Evolutionary conservation across 345 rosid species (phyloP).

Genomic region (Corymbia maculata): DNA sequence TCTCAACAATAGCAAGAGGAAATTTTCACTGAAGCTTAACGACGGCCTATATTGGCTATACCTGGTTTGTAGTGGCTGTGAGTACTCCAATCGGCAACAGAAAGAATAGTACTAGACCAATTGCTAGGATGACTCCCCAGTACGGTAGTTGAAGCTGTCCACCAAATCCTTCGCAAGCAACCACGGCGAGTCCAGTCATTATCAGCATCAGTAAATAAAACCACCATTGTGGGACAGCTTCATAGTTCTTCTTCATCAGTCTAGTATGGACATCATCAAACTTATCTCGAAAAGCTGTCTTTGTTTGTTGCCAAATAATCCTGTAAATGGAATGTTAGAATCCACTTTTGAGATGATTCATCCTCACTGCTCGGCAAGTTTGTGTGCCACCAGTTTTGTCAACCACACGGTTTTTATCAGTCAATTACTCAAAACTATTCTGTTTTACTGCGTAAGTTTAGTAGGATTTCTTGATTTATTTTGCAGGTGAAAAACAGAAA

Average conservation of each 20-base stretch:
- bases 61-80: slow-evolving; percentile 46
- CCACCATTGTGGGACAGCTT: slow-evolving; percentile 44
- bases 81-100: slow-evolving; percentile 37
- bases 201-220: slow-evolving; percentile 13
- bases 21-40: background rate
- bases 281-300: slow-evolving; percentile 15
- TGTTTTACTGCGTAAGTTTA: background rate
- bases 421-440: background rate
- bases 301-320: slow-evolving; percentile 27
- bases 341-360: background rate
- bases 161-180: slow-evolving; percentile 33
- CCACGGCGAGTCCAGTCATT: slow-evolving; percentile 17
- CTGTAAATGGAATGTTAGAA: background rate
- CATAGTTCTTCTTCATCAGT: slow-evolving; percentile 56
- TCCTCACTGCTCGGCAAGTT: background rate
- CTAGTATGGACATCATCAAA: slow-evolving; percentile 56
- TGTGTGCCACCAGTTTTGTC: background rate
- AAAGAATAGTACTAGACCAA: slow-evolving; percentile 26
- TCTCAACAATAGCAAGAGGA: background rate
- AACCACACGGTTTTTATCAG: background rate
- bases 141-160: slow-evolving; percentile 42
- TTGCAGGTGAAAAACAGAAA: background rate
- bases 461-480: background rate
- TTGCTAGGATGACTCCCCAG: slow-evolving; percentile 36
- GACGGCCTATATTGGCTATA: background rate